phyloP scores from a whole-genome alignment of 495 filamentous ascomycete species.

The Aspergillus sclerotioniger region DNA sequence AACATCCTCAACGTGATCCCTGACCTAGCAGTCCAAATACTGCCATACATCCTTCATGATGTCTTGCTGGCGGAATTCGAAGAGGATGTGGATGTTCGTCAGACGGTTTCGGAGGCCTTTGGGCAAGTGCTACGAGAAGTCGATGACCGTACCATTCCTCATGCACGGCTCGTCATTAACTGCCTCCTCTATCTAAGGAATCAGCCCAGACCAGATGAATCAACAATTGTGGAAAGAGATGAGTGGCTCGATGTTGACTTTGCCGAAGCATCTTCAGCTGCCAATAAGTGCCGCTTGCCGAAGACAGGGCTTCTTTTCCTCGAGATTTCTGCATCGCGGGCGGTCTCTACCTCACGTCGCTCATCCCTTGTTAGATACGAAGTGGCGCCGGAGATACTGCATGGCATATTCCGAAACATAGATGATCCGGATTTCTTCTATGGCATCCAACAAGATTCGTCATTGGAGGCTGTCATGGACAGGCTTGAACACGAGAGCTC shows the following conservation, averaged over 20 bases:
- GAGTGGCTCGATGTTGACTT: conserved; percentile 86
- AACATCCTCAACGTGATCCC: conserved; percentile 60
- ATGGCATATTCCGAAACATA: conserved; percentile 82
- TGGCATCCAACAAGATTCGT: conserved; percentile 78
- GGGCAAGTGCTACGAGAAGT: conserved; percentile 30
- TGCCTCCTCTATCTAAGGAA: conserved; percentile 85
- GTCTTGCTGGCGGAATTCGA: conserved; percentile 58
- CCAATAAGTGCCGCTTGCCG: conserved; percentile 78
- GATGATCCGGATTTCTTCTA: conserved; percentile 97
- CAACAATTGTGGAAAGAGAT: conserved; percentile 71
- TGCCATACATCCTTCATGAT: conserved; percentile 81
- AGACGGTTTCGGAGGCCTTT: conserved; percentile 47
- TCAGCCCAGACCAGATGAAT: conserved; percentile 71
- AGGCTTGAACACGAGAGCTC: conserved; percentile 89
- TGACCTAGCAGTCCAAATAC: conserved; percentile 64
- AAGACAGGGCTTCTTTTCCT: conserved; percentile 82
- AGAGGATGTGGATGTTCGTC: conserved; percentile 24
- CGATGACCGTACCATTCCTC: conserved; percentile 37
- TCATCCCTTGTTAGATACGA: conserved; percentile 59
- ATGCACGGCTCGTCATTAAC: conserved; percentile 65
- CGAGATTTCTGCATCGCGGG: conserved; percentile 64
- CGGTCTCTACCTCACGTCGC: conserved; percentile 57
- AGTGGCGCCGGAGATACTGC: conserved; percentile 63
- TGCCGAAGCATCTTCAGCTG: conserved; percentile 67
- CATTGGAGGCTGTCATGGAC: conserved; percentile 70